A percentile compares a stretch with the other conserved stretches of the same genome.
Conservation (phyloP, 2,329 filamentous ascomycete genomes). For the Zasmidium citrigriseum region DNA sequence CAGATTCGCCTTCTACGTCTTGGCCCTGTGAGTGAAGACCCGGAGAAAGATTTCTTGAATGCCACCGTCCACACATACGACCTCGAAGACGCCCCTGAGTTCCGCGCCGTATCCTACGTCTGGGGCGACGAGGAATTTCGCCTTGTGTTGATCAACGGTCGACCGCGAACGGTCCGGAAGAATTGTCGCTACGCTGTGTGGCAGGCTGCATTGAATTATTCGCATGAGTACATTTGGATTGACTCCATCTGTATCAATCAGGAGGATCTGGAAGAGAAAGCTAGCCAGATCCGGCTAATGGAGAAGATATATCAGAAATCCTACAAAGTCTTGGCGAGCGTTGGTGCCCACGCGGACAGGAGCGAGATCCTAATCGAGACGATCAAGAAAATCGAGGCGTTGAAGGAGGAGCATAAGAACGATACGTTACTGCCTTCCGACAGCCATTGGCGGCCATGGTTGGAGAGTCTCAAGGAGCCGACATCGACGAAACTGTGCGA, state of each 20-base stretch:
- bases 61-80: not conserved
- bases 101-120: not conserved
- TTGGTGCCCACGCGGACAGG: not conserved
- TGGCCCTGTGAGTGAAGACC: no score
- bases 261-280: slow-evolving; percentile 8
- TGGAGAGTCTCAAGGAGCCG: not conserved
- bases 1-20: no score
- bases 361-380: not conserved
- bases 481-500: not conserved
- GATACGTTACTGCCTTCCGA: not conserved
- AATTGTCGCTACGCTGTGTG: not conserved
- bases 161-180: not conserved
- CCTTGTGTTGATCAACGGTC: not conserved
- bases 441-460: not conserved
- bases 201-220: not conserved
- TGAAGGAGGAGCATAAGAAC: not conserved
- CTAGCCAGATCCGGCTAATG: slow-evolving; percentile 10
- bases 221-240: slow-evolving; percentile 4
- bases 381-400: not conserved
- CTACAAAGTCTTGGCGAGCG: not conserved
- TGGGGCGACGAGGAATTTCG: not conserved
- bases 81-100: not conserved
- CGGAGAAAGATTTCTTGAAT: no score
- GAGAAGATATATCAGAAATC: slow-evolving; percentile 3
- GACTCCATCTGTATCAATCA: slow-evolving; percentile 21